phyloP scores from a whole-genome alignment of 78 protist species.

The Isochrysis galbana region DNA sequence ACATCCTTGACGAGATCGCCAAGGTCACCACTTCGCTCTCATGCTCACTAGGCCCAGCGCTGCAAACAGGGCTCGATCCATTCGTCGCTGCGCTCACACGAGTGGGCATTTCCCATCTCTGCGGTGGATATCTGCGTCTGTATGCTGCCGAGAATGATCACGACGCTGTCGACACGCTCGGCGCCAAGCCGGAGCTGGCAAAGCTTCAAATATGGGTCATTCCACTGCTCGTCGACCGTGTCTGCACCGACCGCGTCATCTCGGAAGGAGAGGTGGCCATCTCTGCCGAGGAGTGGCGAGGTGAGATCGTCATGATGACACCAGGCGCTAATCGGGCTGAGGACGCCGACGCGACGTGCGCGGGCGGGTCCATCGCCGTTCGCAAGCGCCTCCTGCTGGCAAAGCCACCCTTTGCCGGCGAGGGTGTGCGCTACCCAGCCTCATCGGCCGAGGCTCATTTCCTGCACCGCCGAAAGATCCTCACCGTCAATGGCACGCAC shows the following conservation, averaged over 20 bases:
- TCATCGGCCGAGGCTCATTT: not conserved
- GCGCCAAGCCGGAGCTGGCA: not conserved
- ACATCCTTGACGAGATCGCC: not conserved
- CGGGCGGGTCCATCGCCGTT: not conserved
- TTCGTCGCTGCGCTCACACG: not conserved
- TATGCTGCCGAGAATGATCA: conserved; percentile 24
- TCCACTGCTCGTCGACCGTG: conserved; percentile 8
- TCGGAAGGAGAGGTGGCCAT: not conserved
- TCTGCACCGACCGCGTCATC: not conserved
- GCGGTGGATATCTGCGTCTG: not conserved
- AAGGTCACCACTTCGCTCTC: not conserved
- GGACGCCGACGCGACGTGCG: not conserved
- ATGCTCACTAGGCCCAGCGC: conserved; percentile 1
- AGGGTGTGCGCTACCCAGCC: not conserved
- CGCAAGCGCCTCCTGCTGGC: not conserved
- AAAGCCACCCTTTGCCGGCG: conserved; percentile 3
- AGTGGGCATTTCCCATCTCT: not conserved
- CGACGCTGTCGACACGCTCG: not conserved
- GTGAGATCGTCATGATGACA: conserved; percentile 6
- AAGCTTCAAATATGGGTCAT: not conserved
- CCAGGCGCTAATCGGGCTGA: too few relatives aligned
- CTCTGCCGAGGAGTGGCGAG: conserved; percentile 6
- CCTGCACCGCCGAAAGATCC: conserved; percentile 1
- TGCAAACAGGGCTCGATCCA: not conserved
- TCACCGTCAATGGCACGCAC: conserved; percentile 30